phyloP scores from a whole-genome alignment of 305 asterid species.

The Fraxinus sp. region DNA sequence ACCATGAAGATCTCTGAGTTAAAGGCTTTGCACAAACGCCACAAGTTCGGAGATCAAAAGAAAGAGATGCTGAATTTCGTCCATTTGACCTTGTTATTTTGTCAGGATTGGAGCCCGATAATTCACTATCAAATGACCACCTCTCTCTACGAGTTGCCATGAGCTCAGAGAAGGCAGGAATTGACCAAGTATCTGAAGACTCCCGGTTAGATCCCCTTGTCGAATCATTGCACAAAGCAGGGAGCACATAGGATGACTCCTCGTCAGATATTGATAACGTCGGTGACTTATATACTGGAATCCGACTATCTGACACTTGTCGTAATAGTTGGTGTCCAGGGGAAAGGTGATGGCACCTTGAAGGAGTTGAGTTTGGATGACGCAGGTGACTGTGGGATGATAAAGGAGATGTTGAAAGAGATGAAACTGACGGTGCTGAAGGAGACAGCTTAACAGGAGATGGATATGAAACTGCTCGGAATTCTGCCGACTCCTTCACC shows the following conservation, averaged over 20 bases:
- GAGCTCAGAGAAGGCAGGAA: neutral
- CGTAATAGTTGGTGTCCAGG: neutral
- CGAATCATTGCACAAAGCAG: neutral
- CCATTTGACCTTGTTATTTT: slow-evolving; percentile 53
- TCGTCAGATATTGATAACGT: neutral
- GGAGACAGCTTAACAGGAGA: neutral
- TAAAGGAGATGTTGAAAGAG: neutral
- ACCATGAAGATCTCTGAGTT: slow-evolving; percentile 67
- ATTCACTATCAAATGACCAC: slow-evolving; percentile 94
- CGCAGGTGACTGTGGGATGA: neutral
- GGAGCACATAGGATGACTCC: neutral
- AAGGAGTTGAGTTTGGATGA: neutral
- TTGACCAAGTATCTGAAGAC: neutral
- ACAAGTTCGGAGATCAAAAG: slow-evolving; percentile 67
- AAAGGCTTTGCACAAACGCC: slow-evolving; percentile 71
- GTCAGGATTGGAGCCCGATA: slow-evolving; percentile 55
- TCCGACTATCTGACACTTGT: neutral
- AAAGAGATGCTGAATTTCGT: slow-evolving; percentile 43
- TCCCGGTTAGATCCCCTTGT: neutral
- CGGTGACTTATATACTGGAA: neutral
- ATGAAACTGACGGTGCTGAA: neutral
- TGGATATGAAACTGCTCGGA: neutral
- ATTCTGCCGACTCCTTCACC: neutral
- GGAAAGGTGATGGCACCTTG: neutral
- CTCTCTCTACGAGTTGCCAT: slow-evolving; percentile 34